Evolutionary conservation across 805 yeast genomes (phyloP).

Genomic region (Blastobotrys muscicola): DNA sequence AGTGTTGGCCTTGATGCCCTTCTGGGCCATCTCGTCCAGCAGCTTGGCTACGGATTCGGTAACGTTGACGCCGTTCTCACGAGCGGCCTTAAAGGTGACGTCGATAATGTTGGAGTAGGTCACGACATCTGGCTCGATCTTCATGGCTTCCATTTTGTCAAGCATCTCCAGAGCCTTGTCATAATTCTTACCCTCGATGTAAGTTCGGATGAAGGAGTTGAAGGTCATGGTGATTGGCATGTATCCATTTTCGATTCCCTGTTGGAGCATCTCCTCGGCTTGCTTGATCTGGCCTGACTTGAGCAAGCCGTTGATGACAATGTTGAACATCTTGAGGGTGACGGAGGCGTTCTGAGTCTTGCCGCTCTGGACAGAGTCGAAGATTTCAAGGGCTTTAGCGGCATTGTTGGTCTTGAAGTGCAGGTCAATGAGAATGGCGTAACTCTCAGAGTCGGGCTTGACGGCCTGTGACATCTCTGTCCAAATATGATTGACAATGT

Average conservation of each 20-base stretch:
- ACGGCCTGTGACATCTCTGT: slow-evolving; percentile 31
- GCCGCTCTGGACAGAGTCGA: slow-evolving; percentile 28
- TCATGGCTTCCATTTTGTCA: slow-evolving; percentile 34
- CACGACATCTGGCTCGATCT: slow-evolving; percentile 47
- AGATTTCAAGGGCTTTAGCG: slow-evolving; percentile 35
- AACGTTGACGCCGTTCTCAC: slow-evolving; percentile 34
- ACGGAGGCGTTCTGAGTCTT: slow-evolving; percentile 28
- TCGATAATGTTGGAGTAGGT: slow-evolving; percentile 56
- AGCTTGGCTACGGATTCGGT: slow-evolving; percentile 30
- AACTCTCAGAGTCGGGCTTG: slow-evolving; percentile 40
- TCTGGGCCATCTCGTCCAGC: slow-evolving; percentile 33
- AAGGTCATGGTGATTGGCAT: slow-evolving; percentile 40
- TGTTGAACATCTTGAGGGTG: slow-evolving; percentile 33
- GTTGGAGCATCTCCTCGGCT: slow-evolving; percentile 36
- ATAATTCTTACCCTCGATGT: slow-evolving; percentile 32
- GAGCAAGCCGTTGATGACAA: slow-evolving; percentile 37
- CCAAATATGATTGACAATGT: slow-evolving; percentile 23
- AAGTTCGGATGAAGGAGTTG: slow-evolving; percentile 41
- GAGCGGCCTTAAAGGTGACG: slow-evolving; percentile 38
- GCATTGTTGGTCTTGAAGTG: slow-evolving; percentile 34
- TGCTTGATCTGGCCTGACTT: slow-evolving; percentile 32
- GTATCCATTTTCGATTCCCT: slow-evolving; percentile 27
- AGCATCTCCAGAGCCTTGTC: slow-evolving; percentile 43
- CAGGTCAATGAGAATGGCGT: slow-evolving; percentile 39
- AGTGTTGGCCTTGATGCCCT: slow-evolving; percentile 33